A percentile compares a stretch with the other conserved stretches of the same genome.
These are phyloP conservation scores for Camelina neglecta DNA, from an alignment of 345 rosid genomes.

Conservation along the genomic window DNA sequence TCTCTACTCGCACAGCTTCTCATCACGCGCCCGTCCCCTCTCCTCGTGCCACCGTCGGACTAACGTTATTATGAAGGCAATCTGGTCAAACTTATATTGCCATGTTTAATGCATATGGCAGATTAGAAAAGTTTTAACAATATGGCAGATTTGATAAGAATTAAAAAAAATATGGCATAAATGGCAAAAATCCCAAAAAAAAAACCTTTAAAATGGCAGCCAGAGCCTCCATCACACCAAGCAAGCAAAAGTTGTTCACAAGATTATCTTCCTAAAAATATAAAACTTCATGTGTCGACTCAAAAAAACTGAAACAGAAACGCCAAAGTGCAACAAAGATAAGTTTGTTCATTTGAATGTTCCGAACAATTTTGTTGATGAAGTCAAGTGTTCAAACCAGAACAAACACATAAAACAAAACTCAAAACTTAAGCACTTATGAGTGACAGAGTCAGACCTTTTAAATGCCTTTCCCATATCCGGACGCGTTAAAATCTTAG, in stretches of 20 bases:
- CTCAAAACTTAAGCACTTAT: background rate
- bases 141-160: no score
- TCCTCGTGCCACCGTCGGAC: no score
- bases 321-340: constrained; percentile 16
- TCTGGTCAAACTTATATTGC: no score
- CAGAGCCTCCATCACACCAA: constrained; percentile 85
- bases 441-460: constrained; percentile 53
- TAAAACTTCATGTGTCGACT: constrained; percentile 75
- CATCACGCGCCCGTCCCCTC: no score
- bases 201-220: constrained; percentile 91
- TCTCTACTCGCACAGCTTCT: no score
- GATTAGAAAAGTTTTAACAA: no score
- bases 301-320: constrained; percentile 62
- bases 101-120: no score
- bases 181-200: constrained; percentile 8
- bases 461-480: constrained; percentile 86
- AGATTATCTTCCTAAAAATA: constrained; percentile 61
- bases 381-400: background rate
- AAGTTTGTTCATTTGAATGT: background rate
- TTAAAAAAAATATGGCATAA: no score
- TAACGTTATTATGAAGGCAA: no score
- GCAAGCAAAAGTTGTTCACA: constrained; percentile 64
- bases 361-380: constrained; percentile 2
- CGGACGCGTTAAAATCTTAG: constrained; percentile 86
- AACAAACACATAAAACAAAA: background rate